A percentile compares a stretch with the other conserved stretches of the same genome.
phyloP scores from a whole-genome alignment of 2,329 filamentous ascomycete genomes.

The Apiospora arundinis region DNA sequence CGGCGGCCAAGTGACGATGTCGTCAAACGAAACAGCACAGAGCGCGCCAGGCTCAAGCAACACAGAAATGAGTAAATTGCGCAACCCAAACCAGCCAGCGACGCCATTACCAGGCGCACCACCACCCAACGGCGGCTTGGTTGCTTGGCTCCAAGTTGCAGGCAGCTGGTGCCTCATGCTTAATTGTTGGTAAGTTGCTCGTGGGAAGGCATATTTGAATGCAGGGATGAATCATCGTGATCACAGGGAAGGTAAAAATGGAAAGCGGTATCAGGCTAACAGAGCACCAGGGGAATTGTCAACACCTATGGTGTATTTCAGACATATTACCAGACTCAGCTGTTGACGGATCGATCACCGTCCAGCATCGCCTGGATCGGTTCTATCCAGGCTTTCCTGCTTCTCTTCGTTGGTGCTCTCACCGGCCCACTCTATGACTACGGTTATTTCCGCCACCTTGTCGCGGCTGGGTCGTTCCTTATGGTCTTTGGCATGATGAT shows the following conservation, averaged over 20 bases:
- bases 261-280: not conserved
- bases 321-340: constrained; percentile 53
- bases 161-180: constrained; percentile 26
- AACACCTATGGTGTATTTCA: constrained; percentile 61
- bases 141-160: constrained; percentile 32
- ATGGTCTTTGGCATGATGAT: constrained; percentile 68
- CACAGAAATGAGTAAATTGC: constrained; percentile 4
- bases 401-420: constrained; percentile 46
- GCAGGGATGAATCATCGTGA: not conserved
- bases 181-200: not conserved
- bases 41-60: constrained; percentile 1
- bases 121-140: constrained; percentile 20
- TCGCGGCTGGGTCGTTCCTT: constrained; percentile 57
- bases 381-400: constrained; percentile 52
- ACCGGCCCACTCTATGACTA: constrained; percentile 41
- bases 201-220: not conserved
- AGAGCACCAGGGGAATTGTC: constrained; percentile 40
- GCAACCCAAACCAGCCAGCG: not conserved
- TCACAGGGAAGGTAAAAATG: not conserved
- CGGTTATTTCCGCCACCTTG: constrained; percentile 58
- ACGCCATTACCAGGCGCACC: not conserved
- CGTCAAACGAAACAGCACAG: not conserved
- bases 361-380: constrained; percentile 53
- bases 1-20: not conserved
- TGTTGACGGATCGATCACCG: constrained; percentile 43